A percentile compares a stretch with the other conserved stretches of the same genome.
Evolutionary conservation across 306 rosid genomes (phyloP).

Genomic region (Inga laurina): DNA sequence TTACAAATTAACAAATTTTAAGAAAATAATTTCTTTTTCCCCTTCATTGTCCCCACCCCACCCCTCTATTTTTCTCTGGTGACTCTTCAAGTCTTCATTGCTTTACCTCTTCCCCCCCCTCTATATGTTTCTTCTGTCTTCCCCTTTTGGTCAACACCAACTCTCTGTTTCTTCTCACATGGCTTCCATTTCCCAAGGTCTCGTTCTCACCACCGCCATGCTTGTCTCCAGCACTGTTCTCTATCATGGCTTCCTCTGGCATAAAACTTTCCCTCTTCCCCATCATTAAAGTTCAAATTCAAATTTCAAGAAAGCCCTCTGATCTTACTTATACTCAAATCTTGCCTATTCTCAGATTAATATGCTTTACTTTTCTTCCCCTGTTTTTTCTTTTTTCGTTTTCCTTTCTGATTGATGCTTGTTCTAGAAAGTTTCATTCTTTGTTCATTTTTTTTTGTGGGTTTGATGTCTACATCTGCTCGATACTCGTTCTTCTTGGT

Average conservation of each 20-base stretch:
- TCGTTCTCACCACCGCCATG: constrained; percentile 60
- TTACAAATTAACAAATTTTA: no score
- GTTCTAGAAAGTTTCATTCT: background rate
- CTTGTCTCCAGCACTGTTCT: constrained; percentile 53
- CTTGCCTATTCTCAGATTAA: constrained; percentile 59
- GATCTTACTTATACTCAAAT: constrained; percentile 34
- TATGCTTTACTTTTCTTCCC: background rate
- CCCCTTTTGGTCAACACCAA: constrained; percentile 30
- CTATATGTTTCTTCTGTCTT: background rate
- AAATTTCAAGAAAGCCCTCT: constrained; percentile 28
- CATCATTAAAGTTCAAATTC: background rate
- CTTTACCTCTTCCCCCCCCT: background rate
- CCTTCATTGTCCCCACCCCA: background rate
- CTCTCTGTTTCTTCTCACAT: constrained; percentile 27
- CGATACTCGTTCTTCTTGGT: no score
- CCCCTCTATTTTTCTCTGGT: background rate
- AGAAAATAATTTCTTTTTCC: background rate
- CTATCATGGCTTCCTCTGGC: constrained; percentile 39
- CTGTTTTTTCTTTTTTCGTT: background rate
- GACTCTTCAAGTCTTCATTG: background rate
- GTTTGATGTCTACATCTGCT: background rate
- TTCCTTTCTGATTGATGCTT: background rate
- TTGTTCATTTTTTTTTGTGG: background rate
- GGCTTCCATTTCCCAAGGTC: constrained; percentile 50
- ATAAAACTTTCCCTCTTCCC: background rate